Percentiles rank a stretch among this genome's conserved stretches.
Conservation (phyloP, 139 green algal genomes). For the Ostreobium quekettii region DNA sequence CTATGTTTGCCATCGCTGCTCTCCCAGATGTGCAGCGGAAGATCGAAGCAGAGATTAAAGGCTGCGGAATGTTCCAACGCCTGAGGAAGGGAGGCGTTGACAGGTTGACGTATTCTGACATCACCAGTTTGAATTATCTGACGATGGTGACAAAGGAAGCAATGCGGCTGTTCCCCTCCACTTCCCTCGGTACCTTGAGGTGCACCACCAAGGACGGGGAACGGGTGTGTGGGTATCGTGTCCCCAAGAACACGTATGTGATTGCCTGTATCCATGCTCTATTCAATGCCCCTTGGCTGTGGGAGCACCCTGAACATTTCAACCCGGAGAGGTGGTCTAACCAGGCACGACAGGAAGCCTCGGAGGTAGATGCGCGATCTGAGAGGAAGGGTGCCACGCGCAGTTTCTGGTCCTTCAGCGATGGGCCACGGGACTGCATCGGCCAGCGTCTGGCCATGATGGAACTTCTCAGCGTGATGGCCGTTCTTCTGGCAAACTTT, state of each 20-base stretch:
- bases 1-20: neutral
- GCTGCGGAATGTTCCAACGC: neutral
- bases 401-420: no score
- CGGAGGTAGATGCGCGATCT: neutral
- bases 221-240: slow-evolving; percentile 6
- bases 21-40: slow-evolving; percentile 6
- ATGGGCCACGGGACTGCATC: slow-evolving; percentile 4
- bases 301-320: neutral
- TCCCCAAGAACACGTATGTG: neutral
- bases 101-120: neutral
- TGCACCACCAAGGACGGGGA: neutral
- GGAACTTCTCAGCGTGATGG: neutral
- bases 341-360: neutral
- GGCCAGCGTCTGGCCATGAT: neutral
- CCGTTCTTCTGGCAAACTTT: neutral
- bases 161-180: no score
- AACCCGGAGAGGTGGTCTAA: slow-evolving; percentile 15
- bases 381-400: no score
- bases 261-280: neutral
- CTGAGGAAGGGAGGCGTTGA: neutral
- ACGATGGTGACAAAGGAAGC: slow-evolving; percentile 1
- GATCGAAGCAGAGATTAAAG: slow-evolving; percentile 4
- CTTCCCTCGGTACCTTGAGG: no score
- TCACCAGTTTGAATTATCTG: slow-evolving; percentile 6
- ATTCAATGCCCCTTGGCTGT: neutral